These are phyloP conservation scores for Penicillium glabrum DNA, from an alignment of 2,329 filamentous ascomycete species.

Conservation along the genomic window DNA sequence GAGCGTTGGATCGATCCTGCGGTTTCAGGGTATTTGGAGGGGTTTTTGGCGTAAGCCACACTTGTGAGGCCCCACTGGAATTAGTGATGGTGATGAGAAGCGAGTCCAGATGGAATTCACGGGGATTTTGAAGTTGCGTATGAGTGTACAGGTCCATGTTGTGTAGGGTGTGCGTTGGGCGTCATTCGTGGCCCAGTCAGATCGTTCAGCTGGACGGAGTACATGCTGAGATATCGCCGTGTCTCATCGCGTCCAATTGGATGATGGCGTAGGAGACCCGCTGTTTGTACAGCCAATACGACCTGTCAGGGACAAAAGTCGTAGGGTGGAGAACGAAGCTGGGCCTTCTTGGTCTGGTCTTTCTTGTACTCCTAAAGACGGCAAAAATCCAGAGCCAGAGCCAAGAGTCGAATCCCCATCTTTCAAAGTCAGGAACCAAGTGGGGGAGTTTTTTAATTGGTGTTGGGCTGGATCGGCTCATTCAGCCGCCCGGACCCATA, in stretches of 20 bases:
- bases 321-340: not conserved
- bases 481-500: conserved; percentile 8
- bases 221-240: not conserved
- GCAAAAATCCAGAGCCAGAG: not conserved
- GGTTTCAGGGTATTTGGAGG: not conserved
- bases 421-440: not conserved
- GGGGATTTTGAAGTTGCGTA: too few species aligned
- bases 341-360: not conserved
- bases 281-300: not conserved
- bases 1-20: not conserved
- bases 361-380: not conserved
- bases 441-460: conserved; percentile 1
- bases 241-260: not conserved
- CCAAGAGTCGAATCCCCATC: not conserved
- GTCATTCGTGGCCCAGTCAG: not conserved
- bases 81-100: not conserved
- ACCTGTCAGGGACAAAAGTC: not conserved
- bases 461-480: conserved; percentile 4
- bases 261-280: not conserved
- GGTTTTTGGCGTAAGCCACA: not conserved
- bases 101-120: not conserved
- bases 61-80: not conserved
- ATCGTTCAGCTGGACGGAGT: not conserved
- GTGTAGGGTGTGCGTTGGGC: not conserved
- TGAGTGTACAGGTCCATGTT: not conserved